Percentiles rank a stretch among this genome's conserved stretches.
Evolutionary conservation across 305 asterid species (phyloP).

Genomic region (Fraxinus latifolia): DNA sequence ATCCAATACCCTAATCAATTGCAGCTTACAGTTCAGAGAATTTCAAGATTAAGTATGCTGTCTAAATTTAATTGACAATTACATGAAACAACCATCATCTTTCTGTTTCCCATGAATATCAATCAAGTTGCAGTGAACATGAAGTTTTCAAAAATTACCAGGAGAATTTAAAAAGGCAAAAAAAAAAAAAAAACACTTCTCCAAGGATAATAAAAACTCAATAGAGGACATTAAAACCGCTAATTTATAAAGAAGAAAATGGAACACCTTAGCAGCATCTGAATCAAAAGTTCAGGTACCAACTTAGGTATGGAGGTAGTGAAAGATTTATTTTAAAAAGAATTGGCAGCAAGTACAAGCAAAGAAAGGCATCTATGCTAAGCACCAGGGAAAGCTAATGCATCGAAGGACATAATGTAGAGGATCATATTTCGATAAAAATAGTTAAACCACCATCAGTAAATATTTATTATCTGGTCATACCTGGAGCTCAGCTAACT

Average conservation of each 20-base stretch:
- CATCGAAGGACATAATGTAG: slow-evolving; percentile 3
- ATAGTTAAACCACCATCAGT: not conserved
- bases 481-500: slow-evolving; percentile 86
- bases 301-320: slow-evolving; percentile 29
- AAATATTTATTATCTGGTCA: slow-evolving; percentile 19
- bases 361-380: slow-evolving; percentile 6
- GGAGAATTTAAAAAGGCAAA: slow-evolving; percentile 17
- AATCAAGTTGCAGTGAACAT: slow-evolving; percentile 21
- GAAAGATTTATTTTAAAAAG: slow-evolving; percentile 14
- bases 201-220: slow-evolving; percentile 60
- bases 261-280: slow-evolving; percentile 66
- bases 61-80: slow-evolving; percentile 14
- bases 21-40: slow-evolving; percentile 9
- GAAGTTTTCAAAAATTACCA: slow-evolving; percentile 26
- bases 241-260: slow-evolving; percentile 58
- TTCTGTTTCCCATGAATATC: slow-evolving; percentile 25
- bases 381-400: not conserved
- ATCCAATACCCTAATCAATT: slow-evolving; percentile 6
- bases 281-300: slow-evolving; percentile 51
- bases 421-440: slow-evolving; percentile 1
- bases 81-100: slow-evolving; percentile 22
- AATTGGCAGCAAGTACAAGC: slow-evolving; percentile 19
- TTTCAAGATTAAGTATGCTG: slow-evolving; percentile 4
- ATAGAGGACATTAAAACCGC: slow-evolving; percentile 51
- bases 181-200: slow-evolving; percentile 26